Conservation (phyloP, 2,329 filamentous ascomycete species). For the Penicillium sp. region DNA sequence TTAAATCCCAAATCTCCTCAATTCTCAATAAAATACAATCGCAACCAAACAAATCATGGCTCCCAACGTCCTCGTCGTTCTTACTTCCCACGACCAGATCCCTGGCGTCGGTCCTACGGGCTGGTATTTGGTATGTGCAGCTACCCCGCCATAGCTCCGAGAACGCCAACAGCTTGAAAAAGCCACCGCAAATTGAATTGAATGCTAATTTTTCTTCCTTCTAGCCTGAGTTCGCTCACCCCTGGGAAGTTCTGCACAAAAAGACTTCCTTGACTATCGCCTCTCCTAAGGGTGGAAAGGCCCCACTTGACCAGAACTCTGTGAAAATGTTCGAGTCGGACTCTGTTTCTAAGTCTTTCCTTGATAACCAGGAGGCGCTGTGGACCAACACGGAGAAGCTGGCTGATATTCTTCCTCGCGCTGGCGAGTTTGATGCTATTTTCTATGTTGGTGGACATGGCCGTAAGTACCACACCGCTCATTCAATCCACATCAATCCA, state of each 20-base stretch:
- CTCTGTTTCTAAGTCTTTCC: constrained; percentile 54
- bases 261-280: constrained; percentile 59
- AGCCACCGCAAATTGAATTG: not conserved
- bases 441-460: constrained; percentile 62
- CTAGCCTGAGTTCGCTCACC: constrained; percentile 63
- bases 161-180: not conserved
- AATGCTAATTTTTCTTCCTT: not conserved
- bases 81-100: constrained; percentile 61
- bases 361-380: constrained; percentile 55
- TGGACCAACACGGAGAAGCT: constrained; percentile 66
- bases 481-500: no score
- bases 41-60: constrained; percentile 19
- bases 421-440: constrained; percentile 63
- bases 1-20: no score
- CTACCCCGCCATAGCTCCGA: not conserved
- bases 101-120: constrained; percentile 57
- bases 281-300: constrained; percentile 62
- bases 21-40: not conserved
- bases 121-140: constrained; percentile 63
- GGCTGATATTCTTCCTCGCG: constrained; percentile 55
- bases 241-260: constrained; percentile 58
- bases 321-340: constrained; percentile 58
- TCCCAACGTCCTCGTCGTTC: constrained; percentile 68
- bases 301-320: constrained; percentile 61
- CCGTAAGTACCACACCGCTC: no score